Base-by-base conservation (phyloP, 257 asterid genomes). In the Echium plantagineum region DNA sequence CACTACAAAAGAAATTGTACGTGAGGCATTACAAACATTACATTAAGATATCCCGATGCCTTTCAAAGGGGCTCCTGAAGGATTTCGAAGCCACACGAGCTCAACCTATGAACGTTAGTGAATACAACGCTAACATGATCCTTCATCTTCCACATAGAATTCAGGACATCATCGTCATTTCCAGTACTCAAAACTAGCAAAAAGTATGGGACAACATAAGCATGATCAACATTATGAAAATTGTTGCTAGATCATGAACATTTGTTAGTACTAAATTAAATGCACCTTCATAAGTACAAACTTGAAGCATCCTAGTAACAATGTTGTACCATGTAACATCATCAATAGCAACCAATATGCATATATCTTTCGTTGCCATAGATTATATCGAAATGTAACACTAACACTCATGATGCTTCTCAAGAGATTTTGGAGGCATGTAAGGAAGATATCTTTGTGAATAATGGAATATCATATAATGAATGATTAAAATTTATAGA, bases 181-280 rank as follows among this genome's bases (percentile, higher is more conserved):
- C 95, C 95, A 55, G 64, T 58, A 54, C 69, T 74, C 76, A 89
- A 66, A 35, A 77, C 95, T 89, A 79, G 72, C 49, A 42, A 58
- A 19, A 19, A 64, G 57, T 42, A 28, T 12, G 17, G 6, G 21
- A 38, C 16, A 24, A 24, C 9, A 22, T 2, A 20, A 22, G 21
- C 55, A 21, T 51, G 28, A 57, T 47, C 48, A 62, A 55, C 59
- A 64, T 24, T 24, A 24, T 24, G 26, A 24, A 24, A 24, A 24
- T n/a, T n/a, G n/a, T n/a, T n/a, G n/a, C n/a, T n/a, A n/a, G n/a
- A n/a, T n/a, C n/a, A n/a, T 24, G 26, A 24, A 24, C 3, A 24
- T 24, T 32, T 58, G 49, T 51, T 26, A 61, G 47, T 57, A 20
- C 17, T 38, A 17, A 10, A 19, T 18, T 18, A 21, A 46, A 2